Conservation (phyloP, 2,329 filamentous ascomycete species). For the Rhexocercosporidium sp. region DNA sequence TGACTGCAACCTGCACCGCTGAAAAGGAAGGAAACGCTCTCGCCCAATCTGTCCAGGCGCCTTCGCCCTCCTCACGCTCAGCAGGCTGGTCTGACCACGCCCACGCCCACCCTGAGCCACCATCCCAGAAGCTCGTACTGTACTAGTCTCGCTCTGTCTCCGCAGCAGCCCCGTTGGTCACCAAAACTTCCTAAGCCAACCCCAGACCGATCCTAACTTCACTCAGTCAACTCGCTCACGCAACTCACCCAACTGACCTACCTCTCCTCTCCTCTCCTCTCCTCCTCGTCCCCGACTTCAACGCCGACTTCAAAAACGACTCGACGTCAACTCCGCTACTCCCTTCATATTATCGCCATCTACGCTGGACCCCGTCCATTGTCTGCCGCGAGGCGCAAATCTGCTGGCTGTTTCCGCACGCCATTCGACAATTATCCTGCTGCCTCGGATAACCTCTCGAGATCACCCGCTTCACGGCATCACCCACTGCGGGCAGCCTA, state of each 20-base stretch:
- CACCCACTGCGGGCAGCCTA: constrained; percentile 7
- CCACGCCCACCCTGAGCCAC: too few species aligned
- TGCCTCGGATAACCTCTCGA: constrained; percentile 20
- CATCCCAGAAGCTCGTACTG: too few species aligned
- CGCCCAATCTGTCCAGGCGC: constrained; percentile 5
- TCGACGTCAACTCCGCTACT: background rate
- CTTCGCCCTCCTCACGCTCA: background rate
- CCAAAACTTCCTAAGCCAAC: background rate
- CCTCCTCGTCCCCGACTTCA: background rate
- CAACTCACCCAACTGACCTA: too few species aligned
- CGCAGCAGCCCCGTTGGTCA: constrained; percentile 8
- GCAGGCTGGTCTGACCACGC: background rate
- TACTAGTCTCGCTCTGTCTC: background rate
- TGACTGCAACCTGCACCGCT: background rate
- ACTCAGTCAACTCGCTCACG: too few species aligned
- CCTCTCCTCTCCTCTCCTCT: too few species aligned
- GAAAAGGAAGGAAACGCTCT: background rate
- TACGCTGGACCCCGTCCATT: background rate
- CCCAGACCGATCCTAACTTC: constrained; percentile 1
- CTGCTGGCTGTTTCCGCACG: constrained; percentile 5
- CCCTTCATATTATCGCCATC: background rate
- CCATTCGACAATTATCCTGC: constrained; percentile 4
- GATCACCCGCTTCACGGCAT: constrained; percentile 17
- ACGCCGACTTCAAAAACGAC: background rate
- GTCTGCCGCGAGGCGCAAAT: background rate